Evolutionary conservation across 345 rosid genomes (phyloP).

Genomic region (Streptanthus diversifolius): DNA sequence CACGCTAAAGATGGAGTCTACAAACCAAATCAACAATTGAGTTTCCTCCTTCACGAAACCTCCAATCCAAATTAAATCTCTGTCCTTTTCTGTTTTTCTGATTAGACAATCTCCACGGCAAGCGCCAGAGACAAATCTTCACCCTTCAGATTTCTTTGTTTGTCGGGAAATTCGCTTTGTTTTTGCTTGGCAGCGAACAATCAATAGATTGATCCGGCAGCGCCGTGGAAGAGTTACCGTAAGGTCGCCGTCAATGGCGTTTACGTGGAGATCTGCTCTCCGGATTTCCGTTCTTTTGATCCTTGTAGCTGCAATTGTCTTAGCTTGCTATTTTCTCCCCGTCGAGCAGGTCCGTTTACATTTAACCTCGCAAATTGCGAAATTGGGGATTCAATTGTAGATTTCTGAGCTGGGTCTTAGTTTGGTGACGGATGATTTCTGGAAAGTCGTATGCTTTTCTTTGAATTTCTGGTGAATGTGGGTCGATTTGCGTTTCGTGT

Average conservation of each 20-base stretch:
- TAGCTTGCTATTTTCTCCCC: slow-evolving; percentile 88
- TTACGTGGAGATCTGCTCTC: slow-evolving; percentile 69
- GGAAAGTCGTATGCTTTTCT: slow-evolving; percentile 3
- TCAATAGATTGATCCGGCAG: too few species aligned
- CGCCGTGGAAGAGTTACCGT: neutral
- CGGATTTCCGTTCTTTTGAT: slow-evolving; percentile 61
- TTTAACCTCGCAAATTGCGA: neutral
- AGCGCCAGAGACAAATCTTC: neutral
- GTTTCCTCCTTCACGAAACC: slow-evolving; percentile 16
- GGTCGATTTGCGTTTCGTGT: neutral
- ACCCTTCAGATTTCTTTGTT: neutral
- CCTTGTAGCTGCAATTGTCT: slow-evolving; percentile 59
- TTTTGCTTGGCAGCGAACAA: neutral
- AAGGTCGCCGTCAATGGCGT: slow-evolving; percentile 58
- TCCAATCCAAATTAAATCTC: neutral
- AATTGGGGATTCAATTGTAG: slow-evolving; percentile 5
- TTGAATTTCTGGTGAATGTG: neutral
- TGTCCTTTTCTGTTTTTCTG: slow-evolving; percentile 9
- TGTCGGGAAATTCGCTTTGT: neutral
- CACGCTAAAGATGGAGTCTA: slow-evolving; percentile 24
- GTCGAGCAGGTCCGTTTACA: slow-evolving; percentile 61
- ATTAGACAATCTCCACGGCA: slow-evolving; percentile 1
- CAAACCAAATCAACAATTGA: slow-evolving; percentile 27
- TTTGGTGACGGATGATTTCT: neutral
- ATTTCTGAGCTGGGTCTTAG: slow-evolving; percentile 13